phyloP scores from a whole-genome alignment of 257 asterid genomes.

The Buddleja alternifolia region DNA sequence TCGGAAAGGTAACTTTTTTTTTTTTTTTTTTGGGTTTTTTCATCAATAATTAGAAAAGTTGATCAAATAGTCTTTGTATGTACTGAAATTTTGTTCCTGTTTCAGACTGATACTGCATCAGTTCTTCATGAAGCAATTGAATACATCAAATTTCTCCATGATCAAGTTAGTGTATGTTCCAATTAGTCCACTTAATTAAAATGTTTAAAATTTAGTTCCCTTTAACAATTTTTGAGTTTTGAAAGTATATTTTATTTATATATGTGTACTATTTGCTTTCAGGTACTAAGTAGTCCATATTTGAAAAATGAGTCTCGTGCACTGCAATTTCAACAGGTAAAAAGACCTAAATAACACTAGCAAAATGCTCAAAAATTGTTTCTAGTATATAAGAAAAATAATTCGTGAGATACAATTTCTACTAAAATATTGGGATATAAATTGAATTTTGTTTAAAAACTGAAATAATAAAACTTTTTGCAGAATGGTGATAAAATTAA shows the following conservation, averaged over 20 bases:
- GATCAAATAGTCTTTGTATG: background rate
- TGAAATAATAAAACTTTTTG: background rate
- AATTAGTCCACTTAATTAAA: no score
- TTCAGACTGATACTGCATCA: slow-evolving; percentile 67
- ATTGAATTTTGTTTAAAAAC: no score
- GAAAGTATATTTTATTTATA: no score
- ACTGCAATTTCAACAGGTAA: slow-evolving; percentile 43
- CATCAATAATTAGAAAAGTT: background rate
- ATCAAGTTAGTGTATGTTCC: slow-evolving; percentile 49
- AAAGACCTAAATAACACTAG: no score
- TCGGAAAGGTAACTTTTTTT: slow-evolving; percentile 41
- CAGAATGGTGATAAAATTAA: slow-evolving; percentile 42
- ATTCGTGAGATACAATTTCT: no score
- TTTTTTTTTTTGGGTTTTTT: no score
- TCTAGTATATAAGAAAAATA: no score
- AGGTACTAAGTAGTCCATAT: slow-evolving; percentile 48
- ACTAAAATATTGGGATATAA: no score
- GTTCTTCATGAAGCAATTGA: slow-evolving; percentile 61
- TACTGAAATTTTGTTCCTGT: background rate
- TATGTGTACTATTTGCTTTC: slow-evolving; percentile 18
- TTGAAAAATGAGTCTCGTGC: slow-evolving; percentile 38
- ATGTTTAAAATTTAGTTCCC: no score
- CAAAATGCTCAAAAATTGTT: background rate
- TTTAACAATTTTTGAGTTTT: no score
- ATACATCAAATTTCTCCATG: slow-evolving; percentile 58